Conservation (phyloP, 352 stramenopile species). For the Pythium phragmiticola region DNA sequence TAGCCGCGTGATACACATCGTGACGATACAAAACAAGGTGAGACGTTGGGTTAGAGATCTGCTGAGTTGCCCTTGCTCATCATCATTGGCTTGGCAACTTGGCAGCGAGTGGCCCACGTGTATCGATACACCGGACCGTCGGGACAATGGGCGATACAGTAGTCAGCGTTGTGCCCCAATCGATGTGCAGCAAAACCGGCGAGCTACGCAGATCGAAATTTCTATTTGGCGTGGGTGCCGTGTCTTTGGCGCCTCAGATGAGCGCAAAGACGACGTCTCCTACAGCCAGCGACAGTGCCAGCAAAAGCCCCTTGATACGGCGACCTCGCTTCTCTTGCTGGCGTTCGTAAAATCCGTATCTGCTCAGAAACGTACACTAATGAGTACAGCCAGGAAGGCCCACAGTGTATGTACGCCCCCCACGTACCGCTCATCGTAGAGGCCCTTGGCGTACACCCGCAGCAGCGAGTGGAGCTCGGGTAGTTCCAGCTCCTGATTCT, state of each 20-base stretch:
- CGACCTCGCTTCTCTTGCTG: slow-evolving; percentile 56
- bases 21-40: slow-evolving; percentile 14
- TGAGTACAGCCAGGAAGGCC: not conserved
- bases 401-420: not conserved
- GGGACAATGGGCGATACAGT: no score
- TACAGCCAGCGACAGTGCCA: slow-evolving; percentile 48
- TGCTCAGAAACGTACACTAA: slow-evolving; percentile 22
- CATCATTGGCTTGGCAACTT: no score
- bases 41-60: not conserved
- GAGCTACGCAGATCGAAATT: not conserved
- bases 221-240: not conserved
- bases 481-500: slow-evolving; percentile 59
- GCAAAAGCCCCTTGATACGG: slow-evolving; percentile 50
- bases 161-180: no score
- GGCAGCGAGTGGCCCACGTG: no score
- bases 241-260: slow-evolving; percentile 7
- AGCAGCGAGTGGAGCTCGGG: slow-evolving; percentile 60
- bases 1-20: not conserved
- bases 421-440: slow-evolving; percentile 59
- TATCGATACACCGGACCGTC: no score
- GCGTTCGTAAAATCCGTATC: slow-evolving; percentile 54
- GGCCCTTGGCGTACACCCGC: slow-evolving; percentile 65
- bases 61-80: not conserved
- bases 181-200: not conserved
- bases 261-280: slow-evolving; percentile 47